Evolutionary conservation across 2,329 filamentous ascomycete species (phyloP).

Genomic region (Knoxdaviesia proteae): DNA sequence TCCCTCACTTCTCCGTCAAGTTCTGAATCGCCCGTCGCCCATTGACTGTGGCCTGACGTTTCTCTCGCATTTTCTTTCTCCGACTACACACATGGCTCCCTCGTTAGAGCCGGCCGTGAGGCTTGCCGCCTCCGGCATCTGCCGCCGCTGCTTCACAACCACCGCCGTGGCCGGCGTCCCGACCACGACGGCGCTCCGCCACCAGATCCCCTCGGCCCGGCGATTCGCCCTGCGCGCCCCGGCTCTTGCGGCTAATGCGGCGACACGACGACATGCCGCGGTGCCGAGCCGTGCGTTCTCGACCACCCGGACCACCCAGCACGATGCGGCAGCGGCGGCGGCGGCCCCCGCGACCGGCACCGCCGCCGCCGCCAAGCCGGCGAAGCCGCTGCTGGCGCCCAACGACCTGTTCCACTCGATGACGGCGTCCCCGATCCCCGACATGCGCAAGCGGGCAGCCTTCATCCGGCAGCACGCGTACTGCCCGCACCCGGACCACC

Average conservation of each 20-base stretch:
- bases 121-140: conserved; percentile 4
- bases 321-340: conserved; percentile 1
- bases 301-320: conserved; percentile 1
- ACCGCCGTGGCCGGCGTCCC: not conserved
- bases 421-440: conserved; percentile 68
- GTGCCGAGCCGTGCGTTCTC: not conserved
- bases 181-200: not conserved
- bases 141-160: conserved; percentile 2
- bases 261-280: not conserved
- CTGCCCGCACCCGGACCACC: conserved; percentile 79
- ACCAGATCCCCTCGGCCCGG: not conserved
- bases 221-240: not conserved
- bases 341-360: not conserved
- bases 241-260: not conserved
- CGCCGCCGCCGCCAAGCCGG: conserved; percentile 6
- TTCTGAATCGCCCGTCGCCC: too few species aligned
- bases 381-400: conserved; percentile 27
- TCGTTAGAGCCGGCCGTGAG: conserved; percentile 6
- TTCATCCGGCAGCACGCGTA: conserved; percentile 87
- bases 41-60: too few species aligned
- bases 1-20: too few species aligned
- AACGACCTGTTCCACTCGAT: conserved; percentile 90
- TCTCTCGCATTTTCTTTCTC: too few species aligned
- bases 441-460: conserved; percentile 69
- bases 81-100: conserved; percentile 2